Percentiles rank a stretch among this genome's conserved stretches.
phyloP scores from a whole-genome alignment of 192 early-diverging fungal genomes.

The Umbelopsis sp. region DNA sequence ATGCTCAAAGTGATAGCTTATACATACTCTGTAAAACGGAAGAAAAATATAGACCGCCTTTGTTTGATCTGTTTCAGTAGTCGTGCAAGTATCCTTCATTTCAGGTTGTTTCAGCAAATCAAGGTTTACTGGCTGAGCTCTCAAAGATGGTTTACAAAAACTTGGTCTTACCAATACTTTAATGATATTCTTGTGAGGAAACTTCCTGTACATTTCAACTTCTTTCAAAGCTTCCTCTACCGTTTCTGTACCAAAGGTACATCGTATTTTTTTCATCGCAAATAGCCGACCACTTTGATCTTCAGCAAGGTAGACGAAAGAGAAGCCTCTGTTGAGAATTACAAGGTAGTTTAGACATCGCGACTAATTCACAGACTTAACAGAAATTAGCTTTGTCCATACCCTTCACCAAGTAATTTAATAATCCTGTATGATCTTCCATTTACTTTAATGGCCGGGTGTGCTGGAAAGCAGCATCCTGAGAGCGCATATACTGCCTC shows the following conservation, averaged over 20 bases:
- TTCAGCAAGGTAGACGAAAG: constrained; percentile 67
- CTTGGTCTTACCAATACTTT: constrained; percentile 52
- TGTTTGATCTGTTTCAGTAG: constrained; percentile 49
- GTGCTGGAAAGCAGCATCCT: constrained; percentile 50
- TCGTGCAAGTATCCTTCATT: constrained; percentile 54
- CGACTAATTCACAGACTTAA: background rate
- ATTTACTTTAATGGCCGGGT: constrained; percentile 59
- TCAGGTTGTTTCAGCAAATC: background rate
- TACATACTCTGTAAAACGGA: constrained; percentile 61
- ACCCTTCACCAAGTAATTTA: constrained; percentile 71
- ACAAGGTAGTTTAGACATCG: background rate
- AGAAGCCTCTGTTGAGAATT: constrained; percentile 62
- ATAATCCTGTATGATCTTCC: constrained; percentile 59
- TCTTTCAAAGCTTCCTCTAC: constrained; percentile 67
- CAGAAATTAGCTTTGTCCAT: background rate
- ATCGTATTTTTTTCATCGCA: constrained; percentile 73
- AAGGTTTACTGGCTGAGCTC: background rate
- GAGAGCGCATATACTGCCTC: constrained; percentile 46
- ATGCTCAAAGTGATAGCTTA: background rate
- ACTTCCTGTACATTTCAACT: constrained; percentile 66
- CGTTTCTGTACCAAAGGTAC: constrained; percentile 60
- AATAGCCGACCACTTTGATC: constrained; percentile 50
- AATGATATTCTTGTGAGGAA: constrained; percentile 68
- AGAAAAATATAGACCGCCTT: constrained; percentile 71
- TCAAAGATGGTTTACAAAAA: background rate